These are phyloP conservation scores for Huntiella bhutanensis DNA, from an alignment of 2,329 filamentous ascomycete genomes.

Conservation along the genomic window DNA sequence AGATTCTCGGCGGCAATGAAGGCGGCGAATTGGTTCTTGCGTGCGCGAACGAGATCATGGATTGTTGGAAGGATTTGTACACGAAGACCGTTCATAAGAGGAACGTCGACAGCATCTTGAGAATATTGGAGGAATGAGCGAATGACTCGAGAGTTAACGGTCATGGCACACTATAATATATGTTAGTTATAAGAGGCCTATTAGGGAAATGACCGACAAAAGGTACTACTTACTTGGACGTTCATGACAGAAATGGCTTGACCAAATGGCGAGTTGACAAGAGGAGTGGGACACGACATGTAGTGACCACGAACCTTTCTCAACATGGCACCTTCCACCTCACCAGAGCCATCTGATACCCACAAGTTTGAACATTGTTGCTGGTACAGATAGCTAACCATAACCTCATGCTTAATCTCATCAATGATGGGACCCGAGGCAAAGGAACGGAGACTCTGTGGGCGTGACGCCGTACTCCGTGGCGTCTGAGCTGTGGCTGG, in stretches of 20 bases:
- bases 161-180: constrained; percentile 49
- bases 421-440: constrained; percentile 32
- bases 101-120: constrained; percentile 54
- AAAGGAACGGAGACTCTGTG: neutral
- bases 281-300: constrained; percentile 50
- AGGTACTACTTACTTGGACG: constrained; percentile 32
- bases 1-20: constrained; percentile 55
- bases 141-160: constrained; percentile 61
- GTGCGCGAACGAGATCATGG: constrained; percentile 47
- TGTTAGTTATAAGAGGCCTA: neutral
- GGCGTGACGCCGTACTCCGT: neutral
- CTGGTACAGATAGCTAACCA: constrained; percentile 69
- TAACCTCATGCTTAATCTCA: constrained; percentile 63
- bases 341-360: constrained; percentile 50
- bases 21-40: constrained; percentile 65
- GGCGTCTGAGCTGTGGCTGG: neutral
- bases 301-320: constrained; percentile 50
- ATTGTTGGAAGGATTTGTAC: constrained; percentile 58
- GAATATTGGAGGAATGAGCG: constrained; percentile 59
- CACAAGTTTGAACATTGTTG: constrained; percentile 58
- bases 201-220: neutral
- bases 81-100: constrained; percentile 55
- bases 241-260: constrained; percentile 49
- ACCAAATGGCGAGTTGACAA: constrained; percentile 44
- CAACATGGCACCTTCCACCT: constrained; percentile 53